phyloP scores from a whole-genome alignment of 257 asterid species.

The Dorcoceras hygrometricum region DNA sequence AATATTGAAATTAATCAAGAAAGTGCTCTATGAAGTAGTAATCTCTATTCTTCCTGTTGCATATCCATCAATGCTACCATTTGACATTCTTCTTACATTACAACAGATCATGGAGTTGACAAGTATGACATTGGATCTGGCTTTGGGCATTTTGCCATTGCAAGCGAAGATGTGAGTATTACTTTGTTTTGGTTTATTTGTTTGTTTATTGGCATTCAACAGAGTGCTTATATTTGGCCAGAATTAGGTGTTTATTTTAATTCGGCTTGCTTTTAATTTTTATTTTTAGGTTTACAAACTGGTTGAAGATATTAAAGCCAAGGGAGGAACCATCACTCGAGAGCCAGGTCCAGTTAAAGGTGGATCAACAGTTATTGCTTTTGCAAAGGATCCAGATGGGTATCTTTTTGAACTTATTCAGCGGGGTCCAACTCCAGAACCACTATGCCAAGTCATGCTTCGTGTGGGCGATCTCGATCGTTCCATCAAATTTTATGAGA shows the following conservation, averaged over 20 bases:
- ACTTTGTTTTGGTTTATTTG: not conserved
- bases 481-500: conserved; percentile 90
- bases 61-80: conserved; percentile 10
- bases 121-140: conserved; percentile 88
- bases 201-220: conserved; percentile 12
- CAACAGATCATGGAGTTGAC: conserved; percentile 88
- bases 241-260: conserved; percentile 14
- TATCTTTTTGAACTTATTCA: conserved; percentile 86
- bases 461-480: conserved; percentile 99
- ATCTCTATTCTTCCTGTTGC: not conserved
- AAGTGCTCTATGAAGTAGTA: not conserved
- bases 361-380: conserved; percentile 83
- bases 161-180: conserved; percentile 79
- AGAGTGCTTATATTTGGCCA: not conserved
- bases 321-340: conserved; percentile 92
- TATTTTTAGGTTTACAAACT: conserved; percentile 72
- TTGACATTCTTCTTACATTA: conserved; percentile 23
- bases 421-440: conserved; percentile 90
- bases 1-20: not conserved
- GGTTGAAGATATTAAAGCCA: conserved; percentile 75
- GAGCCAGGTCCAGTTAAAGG: conserved; percentile 99
- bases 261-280: conserved; percentile 15
- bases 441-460: conserved; percentile 99
- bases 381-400: conserved; percentile 98
- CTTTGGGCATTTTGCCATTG: conserved; percentile 96